Conservation (phyloP, 805 yeast genomes). For the Yarrowia osloensis region DNA sequence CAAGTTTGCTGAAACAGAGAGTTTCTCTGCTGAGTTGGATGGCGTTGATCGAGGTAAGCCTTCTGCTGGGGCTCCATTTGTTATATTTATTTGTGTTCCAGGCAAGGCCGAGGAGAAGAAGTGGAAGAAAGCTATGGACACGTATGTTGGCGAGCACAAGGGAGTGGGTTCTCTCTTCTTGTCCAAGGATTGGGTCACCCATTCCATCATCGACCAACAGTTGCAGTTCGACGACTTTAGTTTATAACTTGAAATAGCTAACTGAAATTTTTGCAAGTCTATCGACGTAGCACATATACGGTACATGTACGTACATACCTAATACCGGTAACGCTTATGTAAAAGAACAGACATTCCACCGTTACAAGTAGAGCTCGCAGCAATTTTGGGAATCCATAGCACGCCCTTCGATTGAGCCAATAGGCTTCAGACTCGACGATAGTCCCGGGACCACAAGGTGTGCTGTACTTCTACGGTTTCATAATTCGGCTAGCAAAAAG, state of each 20-base stretch:
- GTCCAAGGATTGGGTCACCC: constrained; percentile 28
- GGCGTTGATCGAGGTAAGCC: constrained; percentile 3
- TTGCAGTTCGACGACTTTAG: not conserved
- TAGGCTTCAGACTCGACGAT: not conserved
- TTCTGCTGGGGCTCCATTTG: not conserved
- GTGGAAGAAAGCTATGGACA: constrained; percentile 4
- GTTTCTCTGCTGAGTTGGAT: not conserved
- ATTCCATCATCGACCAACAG: constrained; percentile 18
- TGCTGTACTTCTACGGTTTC: no score
- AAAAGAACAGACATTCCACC: no score
- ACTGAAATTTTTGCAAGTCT: no score
- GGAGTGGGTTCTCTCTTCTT: not conserved
- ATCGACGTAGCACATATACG: no score
- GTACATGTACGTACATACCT: no score
- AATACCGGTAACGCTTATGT: no score
- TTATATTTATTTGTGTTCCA: constrained; percentile 18
- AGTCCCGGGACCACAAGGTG: not conserved
- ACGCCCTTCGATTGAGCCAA: no score
- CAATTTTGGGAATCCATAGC: no score
- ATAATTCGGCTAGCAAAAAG: not conserved
- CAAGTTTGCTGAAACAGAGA: not conserved
- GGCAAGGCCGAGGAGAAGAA: constrained; percentile 24
- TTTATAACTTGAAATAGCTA: not conserved
- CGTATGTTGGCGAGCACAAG: not conserved
- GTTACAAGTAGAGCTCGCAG: no score